These are phyloP conservation scores for Ganoderma lucidum DNA, from an alignment of 1,284 basidiomycete genomes.

Conservation along the genomic window DNA sequence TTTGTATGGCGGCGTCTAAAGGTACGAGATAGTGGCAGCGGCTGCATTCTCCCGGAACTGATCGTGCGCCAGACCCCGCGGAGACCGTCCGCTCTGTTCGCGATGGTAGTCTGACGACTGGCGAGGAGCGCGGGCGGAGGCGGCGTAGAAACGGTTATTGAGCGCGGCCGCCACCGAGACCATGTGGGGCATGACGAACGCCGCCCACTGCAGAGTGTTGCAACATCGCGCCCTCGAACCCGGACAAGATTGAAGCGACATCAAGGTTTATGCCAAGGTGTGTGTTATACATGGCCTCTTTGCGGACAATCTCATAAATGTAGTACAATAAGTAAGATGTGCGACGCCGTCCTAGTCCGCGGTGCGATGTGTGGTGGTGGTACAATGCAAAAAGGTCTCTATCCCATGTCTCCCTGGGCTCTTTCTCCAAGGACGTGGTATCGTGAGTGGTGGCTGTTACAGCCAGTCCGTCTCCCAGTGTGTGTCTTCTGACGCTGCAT, in stretches of 20 bases:
- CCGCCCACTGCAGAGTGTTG: neutral
- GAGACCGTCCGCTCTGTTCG: neutral
- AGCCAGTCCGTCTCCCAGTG: slow-evolving; percentile 4
- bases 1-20: neutral
- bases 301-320: neutral
- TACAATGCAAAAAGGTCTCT: neutral
- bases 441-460: neutral
- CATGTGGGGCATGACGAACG: neutral
- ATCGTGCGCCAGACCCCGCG: neutral
- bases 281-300: neutral
- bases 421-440: neutral
- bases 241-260: neutral
- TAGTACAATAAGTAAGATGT: neutral
- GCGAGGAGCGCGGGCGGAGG: neutral
- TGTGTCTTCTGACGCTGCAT: neutral
- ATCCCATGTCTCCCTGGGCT: neutral
- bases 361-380: neutral
- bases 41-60: neutral
- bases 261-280: neutral
- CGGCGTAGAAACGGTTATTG: neutral
- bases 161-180: neutral
- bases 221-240: neutral
- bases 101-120: neutral
- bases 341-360: no score
- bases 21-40: neutral